Conservation (phyloP, 768 basidiomycete genomes). For the Termitomyces sp. region DNA sequence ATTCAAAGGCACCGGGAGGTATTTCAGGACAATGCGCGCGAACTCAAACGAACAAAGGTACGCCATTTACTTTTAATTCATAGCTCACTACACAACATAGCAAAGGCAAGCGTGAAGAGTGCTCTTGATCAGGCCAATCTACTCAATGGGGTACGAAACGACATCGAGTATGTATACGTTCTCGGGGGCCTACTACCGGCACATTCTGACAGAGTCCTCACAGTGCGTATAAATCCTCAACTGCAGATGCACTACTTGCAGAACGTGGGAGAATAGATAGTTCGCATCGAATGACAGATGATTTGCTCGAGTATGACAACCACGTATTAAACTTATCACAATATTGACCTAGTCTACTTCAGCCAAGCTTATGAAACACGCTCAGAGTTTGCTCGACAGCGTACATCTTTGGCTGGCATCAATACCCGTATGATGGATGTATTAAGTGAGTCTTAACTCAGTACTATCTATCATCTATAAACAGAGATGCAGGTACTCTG, state of each 20-base stretch:
- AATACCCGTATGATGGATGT: conserved; percentile 82
- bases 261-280: conserved; percentile 90
- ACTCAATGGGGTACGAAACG: conserved; percentile 86
- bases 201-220: not conserved
- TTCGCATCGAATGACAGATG: conserved; percentile 93
- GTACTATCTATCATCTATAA: not conserved
- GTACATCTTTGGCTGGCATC: conserved; percentile 67
- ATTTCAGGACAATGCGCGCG: conserved; percentile 80
- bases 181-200: not conserved
- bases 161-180: conserved; percentile 75
- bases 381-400: conserved; percentile 84
- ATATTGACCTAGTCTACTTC: not conserved
- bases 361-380: conserved; percentile 98
- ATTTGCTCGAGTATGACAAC: conserved; percentile 68
- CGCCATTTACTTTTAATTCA: not conserved
- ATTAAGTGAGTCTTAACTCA: conserved; percentile 50
- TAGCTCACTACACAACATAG: not conserved
- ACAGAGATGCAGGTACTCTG: conserved; percentile 56
- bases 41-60: conserved; percentile 84
- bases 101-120: conserved; percentile 70
- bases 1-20: conserved; percentile 90
- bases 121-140: conserved; percentile 86
- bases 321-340: not conserved
- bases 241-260: conserved; percentile 79
- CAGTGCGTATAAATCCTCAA: conserved; percentile 88